A percentile compares a stretch with the other conserved stretches of the same genome.
phyloP scores from a whole-genome alignment of 2,329 filamentous ascomycete genomes.

The Akanthomyces lecanii region DNA sequence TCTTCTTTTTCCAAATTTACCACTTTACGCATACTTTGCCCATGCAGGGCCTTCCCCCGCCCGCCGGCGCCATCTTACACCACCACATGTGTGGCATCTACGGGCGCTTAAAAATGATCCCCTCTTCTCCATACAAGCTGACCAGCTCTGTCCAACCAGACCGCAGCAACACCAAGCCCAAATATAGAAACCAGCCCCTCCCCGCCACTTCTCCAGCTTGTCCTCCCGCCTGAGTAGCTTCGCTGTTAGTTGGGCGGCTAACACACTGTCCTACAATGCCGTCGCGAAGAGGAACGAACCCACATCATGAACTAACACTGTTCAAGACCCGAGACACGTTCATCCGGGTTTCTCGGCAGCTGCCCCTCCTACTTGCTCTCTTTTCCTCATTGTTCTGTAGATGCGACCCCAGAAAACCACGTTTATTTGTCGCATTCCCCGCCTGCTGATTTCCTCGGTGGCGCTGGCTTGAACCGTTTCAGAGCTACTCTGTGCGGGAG shows the following conservation, averaged over 20 bases:
- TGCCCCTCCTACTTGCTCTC: not conserved
- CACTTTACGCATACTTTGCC: not conserved
- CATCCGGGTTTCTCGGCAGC: not conserved
- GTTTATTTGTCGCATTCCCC: not conserved
- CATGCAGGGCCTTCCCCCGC: too few species aligned
- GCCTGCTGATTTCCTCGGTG: not conserved
- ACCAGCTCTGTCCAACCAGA: not conserved
- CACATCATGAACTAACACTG: not conserved
- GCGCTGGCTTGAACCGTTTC: not conserved
- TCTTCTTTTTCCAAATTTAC: not conserved
- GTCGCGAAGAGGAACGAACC: too few species aligned
- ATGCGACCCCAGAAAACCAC: not conserved
- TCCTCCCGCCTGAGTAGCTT: not conserved
- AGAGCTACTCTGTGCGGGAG: not conserved
- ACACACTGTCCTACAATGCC: not conserved
- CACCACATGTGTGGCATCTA: not conserved
- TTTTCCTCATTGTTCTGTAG: not conserved
- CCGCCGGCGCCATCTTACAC: not conserved
- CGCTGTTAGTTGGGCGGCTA: not conserved
- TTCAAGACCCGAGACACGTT: not conserved
- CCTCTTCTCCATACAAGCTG: not conserved
- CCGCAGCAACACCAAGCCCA: not conserved
- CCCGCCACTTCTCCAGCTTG: too few species aligned
- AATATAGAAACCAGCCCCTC: slow-evolving; percentile 4
- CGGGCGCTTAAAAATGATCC: slow-evolving; percentile 1